Base-by-base conservation (phyloP, 768 basidiomycete genomes). In the Aureoboletus auriporus region DNA sequence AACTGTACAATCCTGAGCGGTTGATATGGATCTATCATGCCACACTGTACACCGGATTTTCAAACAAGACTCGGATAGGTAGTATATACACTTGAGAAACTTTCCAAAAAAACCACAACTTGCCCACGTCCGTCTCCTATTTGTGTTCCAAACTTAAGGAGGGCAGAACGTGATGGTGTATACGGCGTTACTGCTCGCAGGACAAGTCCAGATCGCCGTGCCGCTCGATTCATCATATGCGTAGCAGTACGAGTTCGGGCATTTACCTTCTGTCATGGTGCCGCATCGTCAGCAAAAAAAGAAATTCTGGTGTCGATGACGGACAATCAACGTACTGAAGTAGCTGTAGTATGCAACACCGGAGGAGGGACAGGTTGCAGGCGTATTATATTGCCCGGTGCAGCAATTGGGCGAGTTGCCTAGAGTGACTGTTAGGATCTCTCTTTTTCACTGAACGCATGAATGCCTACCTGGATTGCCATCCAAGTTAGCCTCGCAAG, bases 401-500 rank as follows among this genome's bases (percentile, higher is more conserved):
- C 84, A 87, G 64, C 84, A 86, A 58, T 84, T 82, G 5, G 73
- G 64, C 20, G 81, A 82, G 66, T 86, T 75, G 30, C 54, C 80
- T 79, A 26, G 28, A 42, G 35, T 20, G 37, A 37, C 17, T 17
- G 17, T 55, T 53, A 46, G 23, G 35, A 23, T 23, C 20, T n/a
- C 14, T 29, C 8, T 10, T 9, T 38, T 10, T 38, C 2, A 8
- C 20, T 6, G 12, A 31, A 7, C 13, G 7, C 28, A 28, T 26
- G 13, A 41, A 31, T 4, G 50, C 65, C 20, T 44, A 70, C 71
- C 6, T 23, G 67, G 59, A 31, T 69, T 17, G 12, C 65, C 65
- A 47, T 67, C 67, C 5, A 75, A 43, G 42, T 69, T 61, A 0
- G 73, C 73, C 4, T 61, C 49, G 54, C 83, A 85, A 30, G 83